phyloP scores from a whole-genome alignment of 1,284 basidiomycete species.

The Tremellales sp. region DNA sequence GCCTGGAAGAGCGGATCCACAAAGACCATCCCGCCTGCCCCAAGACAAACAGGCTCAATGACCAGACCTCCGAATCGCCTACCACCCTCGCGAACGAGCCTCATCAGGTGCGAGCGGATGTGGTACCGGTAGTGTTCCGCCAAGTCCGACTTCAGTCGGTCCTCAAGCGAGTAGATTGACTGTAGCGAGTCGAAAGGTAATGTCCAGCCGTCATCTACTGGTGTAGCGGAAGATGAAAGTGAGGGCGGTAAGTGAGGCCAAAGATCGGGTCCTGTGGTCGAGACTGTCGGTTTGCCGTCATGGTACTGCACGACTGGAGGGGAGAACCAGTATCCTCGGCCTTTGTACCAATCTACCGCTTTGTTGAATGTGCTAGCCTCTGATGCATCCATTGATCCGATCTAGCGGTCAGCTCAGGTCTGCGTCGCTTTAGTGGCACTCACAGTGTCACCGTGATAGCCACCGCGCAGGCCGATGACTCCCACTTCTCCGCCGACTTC shows the following conservation, averaged over 20 bases:
- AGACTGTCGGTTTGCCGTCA: conserved; percentile 61
- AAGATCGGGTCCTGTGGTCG: conserved; percentile 49
- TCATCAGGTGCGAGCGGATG: conserved; percentile 58
- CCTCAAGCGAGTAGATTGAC: conserved; percentile 68
- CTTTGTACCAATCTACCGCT: conserved; percentile 88
- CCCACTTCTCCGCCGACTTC: conserved; percentile 56
- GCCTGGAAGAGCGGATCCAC: conserved; percentile 96
- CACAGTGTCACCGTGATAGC: conserved; percentile 91
- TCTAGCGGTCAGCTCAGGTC: conserved; percentile 39
- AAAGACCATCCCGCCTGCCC: conserved; percentile 95
- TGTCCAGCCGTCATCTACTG: conserved; percentile 23
- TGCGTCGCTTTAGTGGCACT: conserved; percentile 7
- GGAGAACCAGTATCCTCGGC: conserved; percentile 90
- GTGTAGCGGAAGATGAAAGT: conserved; percentile 9
- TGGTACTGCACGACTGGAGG: conserved; percentile 72
- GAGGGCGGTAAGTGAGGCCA: conserved; percentile 30
- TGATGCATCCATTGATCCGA: conserved; percentile 94
- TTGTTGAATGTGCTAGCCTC: conserved; percentile 78
- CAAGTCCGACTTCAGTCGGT: conserved; percentile 60
- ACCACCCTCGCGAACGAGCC: conserved; percentile 50
- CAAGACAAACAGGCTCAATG: conserved; percentile 88
- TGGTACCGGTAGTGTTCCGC: conserved; percentile 63
- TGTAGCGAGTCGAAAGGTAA: conserved; percentile 54
- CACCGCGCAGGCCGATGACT: conserved; percentile 82
- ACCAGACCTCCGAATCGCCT: conserved; percentile 65